Base-by-base conservation (phyloP, 139 green algal species). In the Auxenochlorella pyrenoidosa region DNA sequence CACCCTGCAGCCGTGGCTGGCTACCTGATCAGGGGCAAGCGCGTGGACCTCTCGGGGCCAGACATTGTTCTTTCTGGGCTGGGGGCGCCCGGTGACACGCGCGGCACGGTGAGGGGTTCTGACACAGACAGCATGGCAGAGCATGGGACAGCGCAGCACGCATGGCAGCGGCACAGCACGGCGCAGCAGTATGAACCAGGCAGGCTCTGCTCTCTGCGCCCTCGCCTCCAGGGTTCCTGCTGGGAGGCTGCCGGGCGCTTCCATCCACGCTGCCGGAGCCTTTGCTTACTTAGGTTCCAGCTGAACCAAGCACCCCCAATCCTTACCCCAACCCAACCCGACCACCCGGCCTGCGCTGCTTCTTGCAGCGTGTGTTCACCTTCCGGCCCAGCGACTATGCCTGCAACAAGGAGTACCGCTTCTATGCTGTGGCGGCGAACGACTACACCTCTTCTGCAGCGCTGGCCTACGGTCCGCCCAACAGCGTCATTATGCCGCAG, bases 341-440 rank as follows among this genome's bases (percentile, higher is more conserved):
- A n/a, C n/a, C n/a, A n/a, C n/a, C n/a, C n/a, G n/a, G n/a, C n/a
- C 63, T 36, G 2, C 63, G 21, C 32, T 30, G 30, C 21, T 22
- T 16, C 26, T 32, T 71, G 66, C 66, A 73, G 66, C 34, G 70
- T 10, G 36, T 76, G 34, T 76, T 76, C 70, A 44, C 70, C 34
- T 76, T 76, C 36, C 18, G 34, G 4, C 70, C 70, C 16, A 44
- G 24, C 18, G 70, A 76, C 13, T 76, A 76, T 24, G 34, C 70
- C 34, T 76, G 70, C 70, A 43, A 44, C 70, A 43, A 44, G 34
- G 70, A 76, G 34, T 76, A 76, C 70, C 70, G 70, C 70, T 76
- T 76, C 70, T 76, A 76, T 30, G 70, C 70, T 21, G 40, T 41
- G 34, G 70, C 70, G 1, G 34, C 70, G 6, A 76, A 76, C 70